These are phyloP conservation scores for Taphrina sp. DNA, from an alignment of 1,139 yeast genomes.

Conservation along the genomic window DNA sequence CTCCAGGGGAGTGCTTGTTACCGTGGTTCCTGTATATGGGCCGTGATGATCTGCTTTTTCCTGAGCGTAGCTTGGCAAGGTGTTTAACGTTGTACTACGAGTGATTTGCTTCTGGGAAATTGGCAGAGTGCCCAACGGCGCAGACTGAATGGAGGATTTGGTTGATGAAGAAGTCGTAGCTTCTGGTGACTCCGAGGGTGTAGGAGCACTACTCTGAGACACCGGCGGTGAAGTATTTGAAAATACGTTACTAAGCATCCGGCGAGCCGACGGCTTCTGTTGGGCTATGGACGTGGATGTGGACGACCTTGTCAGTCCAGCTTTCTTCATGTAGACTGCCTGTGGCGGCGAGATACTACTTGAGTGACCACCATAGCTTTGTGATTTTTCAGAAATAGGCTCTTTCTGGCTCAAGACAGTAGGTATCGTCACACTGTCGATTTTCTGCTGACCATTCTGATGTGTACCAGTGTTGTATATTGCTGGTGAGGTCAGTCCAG, in stretches of 20 bases:
- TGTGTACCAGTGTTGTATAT: neutral
- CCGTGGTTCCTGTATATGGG: slow-evolving; percentile 19
- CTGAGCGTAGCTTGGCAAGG: neutral
- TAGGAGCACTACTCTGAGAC: neutral
- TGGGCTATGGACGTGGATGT: slow-evolving; percentile 1
- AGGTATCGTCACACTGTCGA: neutral
- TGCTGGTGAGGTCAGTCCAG: neutral
- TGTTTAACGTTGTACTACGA: neutral
- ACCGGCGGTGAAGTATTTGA: neutral
- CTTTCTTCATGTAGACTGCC: slow-evolving; percentile 15
- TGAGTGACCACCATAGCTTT: neutral
- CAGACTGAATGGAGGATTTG: neutral
- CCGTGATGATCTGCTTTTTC: slow-evolving; percentile 27
- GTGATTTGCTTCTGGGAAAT: neutral
- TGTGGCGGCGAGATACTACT: slow-evolving; percentile 12
- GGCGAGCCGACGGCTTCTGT: slow-evolving; percentile 8
- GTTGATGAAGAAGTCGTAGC: neutral
- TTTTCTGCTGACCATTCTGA: neutral
- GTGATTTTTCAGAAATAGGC: neutral
- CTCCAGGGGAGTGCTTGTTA: slow-evolving; percentile 26
- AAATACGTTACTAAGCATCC: slow-evolving; percentile 10
- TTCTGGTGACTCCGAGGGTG: neutral
- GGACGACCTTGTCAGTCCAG: slow-evolving; percentile 5
- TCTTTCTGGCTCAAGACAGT: neutral
- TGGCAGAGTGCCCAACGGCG: no score